Conservation (phyloP, 768 basidiomycete species). For the Panaeolus cyanescens region DNA sequence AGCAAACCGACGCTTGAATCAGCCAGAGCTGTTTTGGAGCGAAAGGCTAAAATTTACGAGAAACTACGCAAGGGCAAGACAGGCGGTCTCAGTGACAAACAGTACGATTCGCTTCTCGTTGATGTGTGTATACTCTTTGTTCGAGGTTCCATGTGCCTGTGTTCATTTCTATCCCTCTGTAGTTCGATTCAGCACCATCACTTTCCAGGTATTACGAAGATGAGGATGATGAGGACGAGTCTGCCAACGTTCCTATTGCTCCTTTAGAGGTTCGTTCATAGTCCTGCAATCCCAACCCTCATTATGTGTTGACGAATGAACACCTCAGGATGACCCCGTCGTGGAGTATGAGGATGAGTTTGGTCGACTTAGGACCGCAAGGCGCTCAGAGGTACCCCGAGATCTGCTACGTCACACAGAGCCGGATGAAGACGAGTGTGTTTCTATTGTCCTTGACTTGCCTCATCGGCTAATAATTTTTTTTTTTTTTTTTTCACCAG, state of each 20-base stretch:
- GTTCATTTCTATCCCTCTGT: not conserved
- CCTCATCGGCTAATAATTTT: slow-evolving; percentile 2
- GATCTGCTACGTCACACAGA: slow-evolving; percentile 51
- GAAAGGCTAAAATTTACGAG: slow-evolving; percentile 81
- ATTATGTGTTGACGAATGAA: not conserved
- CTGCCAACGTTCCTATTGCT: slow-evolving; percentile 58
- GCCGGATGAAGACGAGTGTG: slow-evolving; percentile 62
- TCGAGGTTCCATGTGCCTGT: not conserved
- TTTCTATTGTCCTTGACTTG: slow-evolving; percentile 13
- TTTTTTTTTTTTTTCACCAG: slow-evolving; percentile 30
- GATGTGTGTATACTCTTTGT: slow-evolving; percentile 56
- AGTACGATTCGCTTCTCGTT: slow-evolving; percentile 72
- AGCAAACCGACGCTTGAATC: slow-evolving; percentile 73
- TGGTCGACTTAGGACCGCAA: slow-evolving; percentile 70
- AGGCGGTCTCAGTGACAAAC: slow-evolving; percentile 74
- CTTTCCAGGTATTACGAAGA: slow-evolving; percentile 54
- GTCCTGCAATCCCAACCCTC: not conserved
- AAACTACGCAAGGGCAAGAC: slow-evolving; percentile 77
- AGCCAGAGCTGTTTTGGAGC: slow-evolving; percentile 68
- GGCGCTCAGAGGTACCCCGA: slow-evolving; percentile 77
- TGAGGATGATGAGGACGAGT: slow-evolving; percentile 80
- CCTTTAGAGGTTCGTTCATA: slow-evolving; percentile 40
- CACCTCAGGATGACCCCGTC: slow-evolving; percentile 66
- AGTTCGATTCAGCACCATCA: slow-evolving; percentile 57
- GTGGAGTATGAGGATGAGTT: slow-evolving; percentile 90